A percentile compares a stretch with the other conserved stretches of the same genome.
These are phyloP conservation scores for Colletotrichum eleusines DNA, from an alignment of 2,329 filamentous ascomycete genomes.

Conservation along the genomic window DNA sequence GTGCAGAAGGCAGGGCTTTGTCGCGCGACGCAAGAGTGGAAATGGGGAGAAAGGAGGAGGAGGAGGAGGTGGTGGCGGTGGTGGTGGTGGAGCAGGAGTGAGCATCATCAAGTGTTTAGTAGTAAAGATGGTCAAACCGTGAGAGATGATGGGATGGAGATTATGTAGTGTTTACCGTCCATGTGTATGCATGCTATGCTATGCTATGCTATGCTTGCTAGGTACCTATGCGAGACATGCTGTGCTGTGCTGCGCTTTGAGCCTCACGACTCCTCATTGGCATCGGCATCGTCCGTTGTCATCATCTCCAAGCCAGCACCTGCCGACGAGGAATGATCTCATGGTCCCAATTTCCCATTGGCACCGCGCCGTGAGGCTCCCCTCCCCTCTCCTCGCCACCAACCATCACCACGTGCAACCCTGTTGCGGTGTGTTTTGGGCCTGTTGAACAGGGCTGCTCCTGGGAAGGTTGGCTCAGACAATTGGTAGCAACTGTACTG, in stretches of 20 bases:
- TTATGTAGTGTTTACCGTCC: no score
- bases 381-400: constrained; percentile 18
- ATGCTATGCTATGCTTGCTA: neutral
- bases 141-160: constrained; percentile 1
- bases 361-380: constrained; percentile 29
- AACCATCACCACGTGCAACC: constrained; percentile 31
- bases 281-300: neutral
- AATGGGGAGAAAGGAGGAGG: neutral
- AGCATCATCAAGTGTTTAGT: neutral
- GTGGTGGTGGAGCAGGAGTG: no score
- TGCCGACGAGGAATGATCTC: constrained; percentile 33
- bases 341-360: constrained; percentile 30
- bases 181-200: neutral
- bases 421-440: constrained; percentile 10
- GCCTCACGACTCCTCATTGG: neutral
- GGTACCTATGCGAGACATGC: no score
- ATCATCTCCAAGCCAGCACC: neutral
- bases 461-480: constrained; percentile 25
- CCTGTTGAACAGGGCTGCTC: constrained; percentile 28
- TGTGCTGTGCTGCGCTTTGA: neutral
- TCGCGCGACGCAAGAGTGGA: neutral
- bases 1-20: neutral
- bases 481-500: neutral
- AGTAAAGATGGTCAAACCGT: neutral
- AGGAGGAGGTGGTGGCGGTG: neutral